Evolutionary conservation across 331 rosid species (phyloP).

Genomic region (Ulmus americana): DNA sequence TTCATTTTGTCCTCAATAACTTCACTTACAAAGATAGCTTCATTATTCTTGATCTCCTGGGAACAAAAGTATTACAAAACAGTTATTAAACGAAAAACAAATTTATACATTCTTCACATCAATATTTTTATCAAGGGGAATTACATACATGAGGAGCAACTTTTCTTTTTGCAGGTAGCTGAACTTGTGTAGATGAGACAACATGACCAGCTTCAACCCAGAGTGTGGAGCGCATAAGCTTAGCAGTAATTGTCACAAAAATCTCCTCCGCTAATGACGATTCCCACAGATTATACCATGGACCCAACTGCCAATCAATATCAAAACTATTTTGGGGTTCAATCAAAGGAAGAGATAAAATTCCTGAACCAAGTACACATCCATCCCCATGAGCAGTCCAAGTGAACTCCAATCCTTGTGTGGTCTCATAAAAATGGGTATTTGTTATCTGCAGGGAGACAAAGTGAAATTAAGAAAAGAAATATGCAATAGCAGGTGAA

Average conservation of each 20-base stretch:
- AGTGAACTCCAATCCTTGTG: slow-evolving; percentile 66
- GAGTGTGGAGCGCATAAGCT: slow-evolving; percentile 58
- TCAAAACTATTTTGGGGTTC: slow-evolving; percentile 53
- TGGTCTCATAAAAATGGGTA: slow-evolving; percentile 64
- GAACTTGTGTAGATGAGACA: slow-evolving; percentile 72
- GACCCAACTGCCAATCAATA: slow-evolving; percentile 60
- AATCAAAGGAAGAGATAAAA: slow-evolving; percentile 50
- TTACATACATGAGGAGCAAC: slow-evolving; percentile 47
- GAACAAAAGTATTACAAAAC: slow-evolving; percentile 19
- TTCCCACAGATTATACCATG: slow-evolving; percentile 66
- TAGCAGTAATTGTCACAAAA: slow-evolving; percentile 49
- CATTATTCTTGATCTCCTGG: slow-evolving; percentile 51
- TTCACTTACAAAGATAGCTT: slow-evolving; percentile 38
- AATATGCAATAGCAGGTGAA: slow-evolving; percentile 5
- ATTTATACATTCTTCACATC: slow-evolving; percentile 1
- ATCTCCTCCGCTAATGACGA: slow-evolving; percentile 54
- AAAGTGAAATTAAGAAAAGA: slow-evolving; percentile 13
- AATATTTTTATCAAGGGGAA: slow-evolving; percentile 4
- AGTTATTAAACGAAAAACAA: slow-evolving; percentile 4
- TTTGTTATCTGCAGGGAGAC: slow-evolving; percentile 48
- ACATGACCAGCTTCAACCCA: slow-evolving; percentile 88
- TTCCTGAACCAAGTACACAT: slow-evolving; percentile 56
- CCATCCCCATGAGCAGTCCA: slow-evolving; percentile 84
- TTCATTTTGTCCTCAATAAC: slow-evolving; percentile 43
- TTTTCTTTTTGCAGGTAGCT: slow-evolving; percentile 59